These are phyloP conservation scores for Ustilago sp. DNA, from an alignment of 1,284 basidiomycete species.

Conservation along the genomic window DNA sequence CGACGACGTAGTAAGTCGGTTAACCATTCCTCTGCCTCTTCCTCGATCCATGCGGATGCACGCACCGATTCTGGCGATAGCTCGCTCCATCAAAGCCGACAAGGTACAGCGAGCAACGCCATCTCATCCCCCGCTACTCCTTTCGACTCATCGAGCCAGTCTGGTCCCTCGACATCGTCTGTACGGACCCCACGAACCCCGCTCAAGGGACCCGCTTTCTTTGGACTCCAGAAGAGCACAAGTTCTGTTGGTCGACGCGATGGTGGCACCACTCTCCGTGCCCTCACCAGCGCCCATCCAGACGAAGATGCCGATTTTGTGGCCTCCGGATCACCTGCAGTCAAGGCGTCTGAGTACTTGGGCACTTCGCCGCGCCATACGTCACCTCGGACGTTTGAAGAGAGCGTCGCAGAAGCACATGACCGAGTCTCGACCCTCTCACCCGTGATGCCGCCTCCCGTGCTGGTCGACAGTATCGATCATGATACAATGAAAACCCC, in stretches of 20 bases:
- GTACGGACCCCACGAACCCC: conserved; percentile 42
- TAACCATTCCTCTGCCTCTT: conserved; percentile 36
- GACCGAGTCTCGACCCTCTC: conserved; percentile 11
- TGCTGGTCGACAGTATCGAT: conserved; percentile 17
- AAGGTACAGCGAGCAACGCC: conserved; percentile 8
- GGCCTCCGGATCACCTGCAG: conserved; percentile 16
- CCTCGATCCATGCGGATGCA: conserved; percentile 23
- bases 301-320: conserved; percentile 19
- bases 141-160: conserved; percentile 35
- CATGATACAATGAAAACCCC: conserved; percentile 35
- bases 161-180: conserved; percentile 25
- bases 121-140: conserved; percentile 25
- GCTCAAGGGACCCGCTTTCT: conserved; percentile 43
- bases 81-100: conserved; percentile 23
- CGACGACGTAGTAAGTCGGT: conserved; percentile 38
- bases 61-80: conserved; percentile 31
- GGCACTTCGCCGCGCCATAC: conserved; percentile 9
- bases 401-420: conserved; percentile 8
- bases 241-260: conserved; percentile 40
- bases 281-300: conserved; percentile 22
- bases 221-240: conserved; percentile 40
- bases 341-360: background rate
- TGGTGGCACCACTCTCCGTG: conserved; percentile 25
- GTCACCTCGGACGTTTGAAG: conserved; percentile 16
- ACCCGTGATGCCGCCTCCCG: conserved; percentile 33